Base-by-base conservation (phyloP, 2,329 filamentous ascomycete species). In the Paraconiothyrium brasiliense region DNA sequence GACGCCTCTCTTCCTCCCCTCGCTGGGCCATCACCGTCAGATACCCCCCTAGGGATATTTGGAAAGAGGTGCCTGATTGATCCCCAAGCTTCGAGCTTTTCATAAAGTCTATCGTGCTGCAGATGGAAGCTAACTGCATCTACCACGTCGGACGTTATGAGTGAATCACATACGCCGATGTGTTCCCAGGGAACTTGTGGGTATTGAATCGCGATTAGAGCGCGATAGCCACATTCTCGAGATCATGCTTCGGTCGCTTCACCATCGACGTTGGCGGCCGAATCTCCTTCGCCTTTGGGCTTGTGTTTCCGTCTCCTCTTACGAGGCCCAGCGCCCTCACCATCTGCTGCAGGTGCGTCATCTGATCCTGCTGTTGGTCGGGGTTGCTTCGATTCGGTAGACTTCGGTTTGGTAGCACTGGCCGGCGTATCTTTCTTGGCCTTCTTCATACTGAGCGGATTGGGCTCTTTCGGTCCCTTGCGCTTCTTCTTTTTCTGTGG, bases 361-460 rank as follows among this genome's bases (percentile, higher is more conserved):
- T 63, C 35, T 32, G 59, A 48, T 16, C 71, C 63, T 34, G 65
- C 58, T 24, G 65, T 34, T 30, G 63, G 52, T 9, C 52, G 62
- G 11, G 39, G 14, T 8, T 59, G 58, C 14, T 61, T 60, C 13
- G 57, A 20, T 34, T 67, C 62, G 32, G 48, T 37, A 32, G 63
- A 30, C 47, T 60, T 69, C 16, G 66, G 64, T 60, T 70, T 71
- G n/a, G 67, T 41, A 20, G 56, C 39, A 24, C 68, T 63, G 43
- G 41, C 35, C 1, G 48, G 30, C 20, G 51, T 8, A 35, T 54
- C 65, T 49, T 87, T 87, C 81, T 90, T 91, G 32, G 85, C 67
- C 80, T 92, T 92, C 82, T 90, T 90, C 56, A 91, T 83, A 54
- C 89, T 86, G 57, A 93, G 78, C 9, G 90, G 90, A 75, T 93